phyloP scores from a whole-genome alignment of 2,329 filamentous ascomycete genomes.

The Penicillium sp. region DNA sequence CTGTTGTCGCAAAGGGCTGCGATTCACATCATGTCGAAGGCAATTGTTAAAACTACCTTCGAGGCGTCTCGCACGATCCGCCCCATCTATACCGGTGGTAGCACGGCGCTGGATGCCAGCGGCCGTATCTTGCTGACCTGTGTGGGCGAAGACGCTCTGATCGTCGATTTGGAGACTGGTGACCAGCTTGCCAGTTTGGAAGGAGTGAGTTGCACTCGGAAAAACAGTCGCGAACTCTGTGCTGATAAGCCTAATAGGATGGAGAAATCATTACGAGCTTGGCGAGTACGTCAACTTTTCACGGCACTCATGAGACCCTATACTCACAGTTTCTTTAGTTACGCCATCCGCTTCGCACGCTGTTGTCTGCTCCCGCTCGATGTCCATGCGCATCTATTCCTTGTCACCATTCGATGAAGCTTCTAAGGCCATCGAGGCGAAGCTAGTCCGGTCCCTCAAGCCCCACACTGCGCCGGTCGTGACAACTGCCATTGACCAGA shows the following conservation, averaged over 20 bases:
- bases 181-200: conserved; percentile 81
- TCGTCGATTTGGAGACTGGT: conserved; percentile 81
- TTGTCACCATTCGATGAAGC: conserved; percentile 60
- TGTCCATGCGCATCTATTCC: conserved; percentile 89
- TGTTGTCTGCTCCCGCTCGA: conserved; percentile 87
- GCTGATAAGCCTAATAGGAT: conserved; percentile 53
- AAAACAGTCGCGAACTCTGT: conserved; percentile 4
- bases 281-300: conserved; percentile 35
- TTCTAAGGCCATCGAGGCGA: conserved; percentile 59
- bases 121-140: conserved; percentile 82
- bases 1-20: conserved; percentile 12
- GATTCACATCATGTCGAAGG: conserved; percentile 46
- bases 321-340: conserved; percentile 51
- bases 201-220: conserved; percentile 60
- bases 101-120: conserved; percentile 76
- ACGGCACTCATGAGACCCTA: not conserved
- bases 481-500: conserved; percentile 78
- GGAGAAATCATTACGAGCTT: conserved; percentile 53
- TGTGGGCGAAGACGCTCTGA: conserved; percentile 84
- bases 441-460: conserved; percentile 76
- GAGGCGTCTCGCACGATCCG: conserved; percentile 78
- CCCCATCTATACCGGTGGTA: conserved; percentile 91
- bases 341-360: conserved; percentile 86
- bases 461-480: conserved; percentile 89
- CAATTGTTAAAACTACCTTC: conserved; percentile 78